Evolutionary conservation across 208 protist genomes (phyloP).

Genomic region (Leishmania lainsoni): DNA sequence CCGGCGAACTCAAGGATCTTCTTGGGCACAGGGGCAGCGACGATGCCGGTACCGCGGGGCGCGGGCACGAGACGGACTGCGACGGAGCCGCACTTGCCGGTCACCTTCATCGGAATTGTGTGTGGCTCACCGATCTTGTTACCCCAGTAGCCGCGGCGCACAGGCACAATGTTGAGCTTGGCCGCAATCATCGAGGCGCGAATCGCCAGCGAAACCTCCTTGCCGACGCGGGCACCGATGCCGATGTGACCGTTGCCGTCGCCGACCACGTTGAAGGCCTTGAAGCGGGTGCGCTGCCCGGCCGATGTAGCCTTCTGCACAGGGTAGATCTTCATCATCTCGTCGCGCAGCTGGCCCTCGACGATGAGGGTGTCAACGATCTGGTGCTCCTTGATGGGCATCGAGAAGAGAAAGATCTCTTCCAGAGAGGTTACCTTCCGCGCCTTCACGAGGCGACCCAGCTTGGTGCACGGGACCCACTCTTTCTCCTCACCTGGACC

Average conservation of each 20-base stretch:
- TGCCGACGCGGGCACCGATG: conserved; percentile 98
- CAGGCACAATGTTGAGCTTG: conserved; percentile 98
- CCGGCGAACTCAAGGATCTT: conserved; percentile 99
- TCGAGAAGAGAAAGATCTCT: conserved; percentile 99
- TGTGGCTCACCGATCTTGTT: conserved; percentile 98
- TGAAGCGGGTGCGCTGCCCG: conserved; percentile 99
- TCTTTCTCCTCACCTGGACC: conserved; percentile 84
- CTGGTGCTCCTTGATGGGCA: conserved; percentile 99
- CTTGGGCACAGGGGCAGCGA: conserved; percentile 97
- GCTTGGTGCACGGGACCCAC: conserved; percentile 99
- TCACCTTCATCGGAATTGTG: conserved; percentile 99
- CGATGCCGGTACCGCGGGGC: conserved; percentile 99
- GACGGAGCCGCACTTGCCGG: conserved; percentile 99
- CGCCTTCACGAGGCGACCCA: conserved; percentile 97
- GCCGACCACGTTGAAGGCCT: conserved; percentile 99
- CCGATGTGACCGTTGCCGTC: conserved; percentile 98
- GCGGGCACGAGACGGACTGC: conserved; percentile 98
- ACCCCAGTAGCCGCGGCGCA: conserved; percentile 99
- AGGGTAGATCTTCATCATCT: conserved; percentile 99
- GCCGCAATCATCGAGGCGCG: conserved; percentile 97
- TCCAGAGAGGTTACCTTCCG: conserved; percentile 97
- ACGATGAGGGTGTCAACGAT: conserved; percentile 99
- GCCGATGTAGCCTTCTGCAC: conserved; percentile 99
- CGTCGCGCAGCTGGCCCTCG: conserved; percentile 80
- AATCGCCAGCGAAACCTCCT: conserved; percentile 99